A percentile compares a stretch with the other conserved stretches of the same genome.
These are phyloP conservation scores for Clonostachys chloroleuca DNA, from an alignment of 2,329 filamentous ascomycete genomes.

Conservation along the genomic window DNA sequence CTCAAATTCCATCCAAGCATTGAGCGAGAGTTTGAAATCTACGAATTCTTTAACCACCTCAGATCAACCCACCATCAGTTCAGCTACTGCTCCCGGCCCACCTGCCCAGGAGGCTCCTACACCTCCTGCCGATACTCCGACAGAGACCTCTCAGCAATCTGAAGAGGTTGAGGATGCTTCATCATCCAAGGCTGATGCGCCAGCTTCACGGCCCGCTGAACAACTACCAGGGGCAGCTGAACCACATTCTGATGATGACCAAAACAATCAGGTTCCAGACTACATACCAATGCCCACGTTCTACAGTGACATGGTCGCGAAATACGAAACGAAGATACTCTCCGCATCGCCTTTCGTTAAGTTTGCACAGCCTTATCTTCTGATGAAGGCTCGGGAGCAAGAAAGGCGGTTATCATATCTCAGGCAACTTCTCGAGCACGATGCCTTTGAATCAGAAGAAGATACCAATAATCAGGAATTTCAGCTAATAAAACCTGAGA, in stretches of 20 bases:
- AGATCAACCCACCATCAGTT: conserved; percentile 26
- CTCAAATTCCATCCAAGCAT: conserved; percentile 30
- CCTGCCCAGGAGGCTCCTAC: conserved; percentile 16
- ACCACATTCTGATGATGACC: neutral
- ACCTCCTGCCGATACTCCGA: neutral
- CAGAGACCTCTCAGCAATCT: neutral
- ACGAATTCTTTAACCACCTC: conserved; percentile 21
- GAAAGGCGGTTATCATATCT: conserved; percentile 80
- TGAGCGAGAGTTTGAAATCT: conserved; percentile 30
- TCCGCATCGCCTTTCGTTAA: conserved; percentile 96
- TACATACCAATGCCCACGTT: conserved; percentile 84
- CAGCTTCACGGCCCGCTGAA: neutral
- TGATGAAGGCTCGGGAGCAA: conserved; percentile 88
- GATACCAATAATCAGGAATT: conserved; percentile 67
- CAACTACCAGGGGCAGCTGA: neutral
- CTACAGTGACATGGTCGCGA: conserved; percentile 91
- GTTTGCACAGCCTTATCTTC: conserved; percentile 87
- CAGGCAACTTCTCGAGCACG: conserved; percentile 76
- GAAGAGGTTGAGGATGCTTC: neutral
- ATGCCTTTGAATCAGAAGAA: conserved; percentile 50
- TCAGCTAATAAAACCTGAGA: conserved; percentile 87
- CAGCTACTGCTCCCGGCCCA: conserved; percentile 29
- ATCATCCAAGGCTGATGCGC: neutral
- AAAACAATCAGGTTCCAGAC: conserved; percentile 57
- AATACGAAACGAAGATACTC: conserved; percentile 87